Conservation (phyloP, 176 grass and related monocot genomes). For the Raddia distichophylla region DNA sequence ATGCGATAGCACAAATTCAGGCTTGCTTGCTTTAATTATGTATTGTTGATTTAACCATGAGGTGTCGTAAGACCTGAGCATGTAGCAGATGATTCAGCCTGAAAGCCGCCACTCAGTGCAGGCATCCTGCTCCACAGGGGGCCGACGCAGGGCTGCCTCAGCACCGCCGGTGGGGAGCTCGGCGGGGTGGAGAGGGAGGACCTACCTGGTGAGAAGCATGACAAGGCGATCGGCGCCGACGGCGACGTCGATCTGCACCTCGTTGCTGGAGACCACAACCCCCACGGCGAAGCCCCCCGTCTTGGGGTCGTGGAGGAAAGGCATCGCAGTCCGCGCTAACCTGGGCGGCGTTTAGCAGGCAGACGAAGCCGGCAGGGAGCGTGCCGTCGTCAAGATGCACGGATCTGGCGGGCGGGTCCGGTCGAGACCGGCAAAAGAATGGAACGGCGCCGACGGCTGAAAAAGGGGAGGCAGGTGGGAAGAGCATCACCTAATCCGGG, state of each 20-base stretch:
- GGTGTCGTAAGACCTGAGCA: too few species aligned
- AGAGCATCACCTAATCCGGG: too few species aligned
- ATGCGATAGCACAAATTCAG: too few species aligned
- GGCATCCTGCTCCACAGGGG: conserved; percentile 37
- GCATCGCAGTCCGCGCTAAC: too few species aligned
- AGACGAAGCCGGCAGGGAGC: conserved; percentile 40
- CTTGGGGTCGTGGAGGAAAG: conserved; percentile 65
- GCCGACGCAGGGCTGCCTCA: conserved; percentile 15
- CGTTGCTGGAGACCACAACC: conserved; percentile 74
- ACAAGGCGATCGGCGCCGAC: conserved; percentile 79
- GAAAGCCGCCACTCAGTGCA: too few species aligned
- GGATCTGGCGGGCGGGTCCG: conserved; percentile 23
- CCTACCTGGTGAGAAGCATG: conserved; percentile 78
- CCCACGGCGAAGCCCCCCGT: conserved; percentile 72
- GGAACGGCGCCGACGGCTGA: too few species aligned
- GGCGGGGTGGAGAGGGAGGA: conserved; percentile 71
- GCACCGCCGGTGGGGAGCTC: conserved; percentile 28
- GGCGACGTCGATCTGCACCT: conserved; percentile 79
- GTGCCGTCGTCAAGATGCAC: conserved; percentile 29
- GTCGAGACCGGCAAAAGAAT: background rate
- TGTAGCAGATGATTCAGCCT: too few species aligned
- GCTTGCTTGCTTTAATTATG: too few species aligned
- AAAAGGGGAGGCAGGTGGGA: too few species aligned
- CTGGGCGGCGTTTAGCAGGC: conserved; percentile 17
- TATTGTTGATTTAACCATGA: too few species aligned